A percentile compares a stretch with the other conserved stretches of the same genome.
phyloP scores from a whole-genome alignment of 768 basidiomycete species.

The Hortiboletus flavorubellus region DNA sequence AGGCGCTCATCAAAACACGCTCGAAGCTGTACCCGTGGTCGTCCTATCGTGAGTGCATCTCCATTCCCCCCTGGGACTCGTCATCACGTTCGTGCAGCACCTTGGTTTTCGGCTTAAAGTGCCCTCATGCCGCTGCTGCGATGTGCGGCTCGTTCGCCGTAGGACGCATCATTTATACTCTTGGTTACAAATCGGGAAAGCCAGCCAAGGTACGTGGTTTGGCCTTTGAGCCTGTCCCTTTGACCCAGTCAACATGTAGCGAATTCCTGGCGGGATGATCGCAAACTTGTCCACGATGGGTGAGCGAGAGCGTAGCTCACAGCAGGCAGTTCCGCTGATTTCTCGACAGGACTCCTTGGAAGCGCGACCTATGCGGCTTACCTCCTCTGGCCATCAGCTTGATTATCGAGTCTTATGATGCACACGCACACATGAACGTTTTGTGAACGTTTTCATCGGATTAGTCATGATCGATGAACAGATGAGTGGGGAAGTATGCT shows the following conservation, averaged over 20 bases:
- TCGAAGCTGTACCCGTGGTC: slow-evolving; percentile 44
- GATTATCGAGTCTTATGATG: neutral
- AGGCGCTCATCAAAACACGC: slow-evolving; percentile 68
- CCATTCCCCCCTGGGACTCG: neutral
- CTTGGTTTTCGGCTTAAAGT: slow-evolving; percentile 37
- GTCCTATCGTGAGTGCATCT: slow-evolving; percentile 37
- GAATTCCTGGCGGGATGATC: slow-evolving; percentile 18
- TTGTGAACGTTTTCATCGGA: neutral
- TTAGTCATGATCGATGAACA: neutral
- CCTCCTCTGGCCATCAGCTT: slow-evolving; percentile 24
- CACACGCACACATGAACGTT: neutral
- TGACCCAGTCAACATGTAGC: slow-evolving; percentile 17
- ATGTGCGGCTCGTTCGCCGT: slow-evolving; percentile 40
- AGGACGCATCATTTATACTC: slow-evolving; percentile 43
- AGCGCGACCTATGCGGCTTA: slow-evolving; percentile 30
- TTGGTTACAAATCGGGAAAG: slow-evolving; percentile 43
- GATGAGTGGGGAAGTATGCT: slow-evolving; percentile 8
- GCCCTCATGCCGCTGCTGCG: slow-evolving; percentile 42
- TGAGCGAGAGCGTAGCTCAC: slow-evolving; percentile 7
- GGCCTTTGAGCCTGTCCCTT: neutral
- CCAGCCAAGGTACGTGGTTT: slow-evolving; percentile 37
- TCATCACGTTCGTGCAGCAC: slow-evolving; percentile 31
- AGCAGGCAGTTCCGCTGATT: neutral
- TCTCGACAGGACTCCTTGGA: slow-evolving; percentile 22
- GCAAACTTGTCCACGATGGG: slow-evolving; percentile 16